A percentile compares a stretch with the other conserved stretches of the same genome.
phyloP scores from a whole-genome alignment of 2,329 filamentous ascomycete species.

The Beauveria bassiana region DNA sequence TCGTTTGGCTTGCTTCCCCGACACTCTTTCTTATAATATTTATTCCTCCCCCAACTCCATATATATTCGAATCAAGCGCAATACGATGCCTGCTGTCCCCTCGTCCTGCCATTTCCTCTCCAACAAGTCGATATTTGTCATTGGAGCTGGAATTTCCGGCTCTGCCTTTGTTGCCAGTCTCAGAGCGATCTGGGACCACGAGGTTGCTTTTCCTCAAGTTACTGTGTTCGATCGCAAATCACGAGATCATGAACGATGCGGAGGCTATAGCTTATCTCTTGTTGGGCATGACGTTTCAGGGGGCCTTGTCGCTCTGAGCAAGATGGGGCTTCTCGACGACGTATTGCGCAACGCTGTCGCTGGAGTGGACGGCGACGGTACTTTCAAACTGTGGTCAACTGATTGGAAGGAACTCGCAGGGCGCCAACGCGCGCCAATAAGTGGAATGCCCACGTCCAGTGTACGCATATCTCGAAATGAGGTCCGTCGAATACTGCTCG shows the following conservation, averaged over 20 bases:
- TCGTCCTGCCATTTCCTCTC: slow-evolving; percentile 22
- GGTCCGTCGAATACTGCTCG: slow-evolving; percentile 27
- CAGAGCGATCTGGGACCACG: slow-evolving; percentile 29
- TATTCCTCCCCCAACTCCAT: neutral
- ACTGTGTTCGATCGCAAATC: slow-evolving; percentile 35
- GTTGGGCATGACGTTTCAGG: slow-evolving; percentile 26
- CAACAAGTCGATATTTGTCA: slow-evolving; percentile 34
- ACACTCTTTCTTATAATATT: neutral
- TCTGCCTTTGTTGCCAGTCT: slow-evolving; percentile 34
- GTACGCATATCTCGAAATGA: slow-evolving; percentile 31
- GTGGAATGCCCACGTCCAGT: slow-evolving; percentile 27
- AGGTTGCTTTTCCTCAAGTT: slow-evolving; percentile 24
- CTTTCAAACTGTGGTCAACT: slow-evolving; percentile 33
- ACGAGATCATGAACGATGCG: slow-evolving; percentile 22
- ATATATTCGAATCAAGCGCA: neutral
- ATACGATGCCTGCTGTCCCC: neutral
- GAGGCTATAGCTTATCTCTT: slow-evolving; percentile 33
- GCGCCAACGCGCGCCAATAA: slow-evolving; percentile 22
- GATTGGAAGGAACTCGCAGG: slow-evolving; percentile 28
- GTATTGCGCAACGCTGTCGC: slow-evolving; percentile 24
- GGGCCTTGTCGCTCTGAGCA: slow-evolving; percentile 30
- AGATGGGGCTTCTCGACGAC: slow-evolving; percentile 30
- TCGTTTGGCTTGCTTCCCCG: neutral
- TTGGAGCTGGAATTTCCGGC: slow-evolving; percentile 36
- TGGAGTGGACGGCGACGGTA: slow-evolving; percentile 21